phyloP scores from a whole-genome alignment of 306 rosid species.

The Lathyrus oleraceus region DNA sequence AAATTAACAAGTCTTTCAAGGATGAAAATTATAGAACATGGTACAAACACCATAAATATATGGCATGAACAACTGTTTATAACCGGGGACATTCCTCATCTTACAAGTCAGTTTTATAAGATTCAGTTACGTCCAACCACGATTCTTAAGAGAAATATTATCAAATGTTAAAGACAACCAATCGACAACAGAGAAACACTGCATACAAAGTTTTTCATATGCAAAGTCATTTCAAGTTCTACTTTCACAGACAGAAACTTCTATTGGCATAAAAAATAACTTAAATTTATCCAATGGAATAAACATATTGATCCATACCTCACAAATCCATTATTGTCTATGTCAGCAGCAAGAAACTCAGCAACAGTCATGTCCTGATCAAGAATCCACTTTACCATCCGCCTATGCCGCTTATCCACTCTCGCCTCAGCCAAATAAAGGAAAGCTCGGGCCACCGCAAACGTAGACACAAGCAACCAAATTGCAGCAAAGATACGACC shows the following conservation, averaged over 20 bases:
- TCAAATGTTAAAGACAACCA: no score
- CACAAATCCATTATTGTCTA: conserved; percentile 86
- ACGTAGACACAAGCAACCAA: conserved; percentile 94
- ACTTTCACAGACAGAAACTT: conserved; percentile 15
- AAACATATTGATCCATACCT: conserved; percentile 60
- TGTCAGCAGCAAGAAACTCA: conserved; percentile 95
- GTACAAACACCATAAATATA: neutral
- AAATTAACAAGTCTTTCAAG: conserved; percentile 1
- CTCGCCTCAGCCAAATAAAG: conserved; percentile 95
- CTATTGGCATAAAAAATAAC: neutral
- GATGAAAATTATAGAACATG: conserved; percentile 11
- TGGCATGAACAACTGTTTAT: no score
- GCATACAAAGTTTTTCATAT: no score
- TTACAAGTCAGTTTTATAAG: no score
- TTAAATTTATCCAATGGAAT: neutral
- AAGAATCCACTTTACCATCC: conserved; percentile 93
- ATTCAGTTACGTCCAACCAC: no score
- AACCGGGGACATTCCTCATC: no score
- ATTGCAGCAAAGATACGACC: conserved; percentile 87
- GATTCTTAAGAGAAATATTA: no score
- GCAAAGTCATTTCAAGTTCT: neutral
- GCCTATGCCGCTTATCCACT: conserved; percentile 91
- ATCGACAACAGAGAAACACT: no score
- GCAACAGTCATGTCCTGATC: conserved; percentile 92
- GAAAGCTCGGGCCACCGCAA: conserved; percentile 88